Evolutionary conservation across 164 flowering plant species (phyloP).

Genomic region (Cinnamomum micranthum): DNA sequence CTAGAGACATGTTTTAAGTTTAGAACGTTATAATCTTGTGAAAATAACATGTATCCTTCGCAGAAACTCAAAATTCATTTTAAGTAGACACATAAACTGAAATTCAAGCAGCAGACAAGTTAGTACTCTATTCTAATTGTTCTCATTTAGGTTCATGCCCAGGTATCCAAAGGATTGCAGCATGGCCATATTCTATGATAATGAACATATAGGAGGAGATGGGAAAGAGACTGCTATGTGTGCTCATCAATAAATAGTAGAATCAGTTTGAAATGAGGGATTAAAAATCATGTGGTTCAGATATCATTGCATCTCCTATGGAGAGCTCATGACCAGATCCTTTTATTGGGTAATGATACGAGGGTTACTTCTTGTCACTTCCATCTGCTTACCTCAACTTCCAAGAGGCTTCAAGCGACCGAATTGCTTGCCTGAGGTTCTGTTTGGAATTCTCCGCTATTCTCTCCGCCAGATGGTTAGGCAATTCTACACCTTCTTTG

Average conservation of each 20-base stretch:
- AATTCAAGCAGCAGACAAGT: neutral
- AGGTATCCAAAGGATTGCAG: too few species aligned
- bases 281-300: neutral
- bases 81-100: neutral
- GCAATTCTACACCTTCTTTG: slow-evolving; percentile 45
- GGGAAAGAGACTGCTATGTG: too few species aligned
- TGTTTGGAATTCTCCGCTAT: slow-evolving; percentile 50
- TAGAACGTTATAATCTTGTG: neutral
- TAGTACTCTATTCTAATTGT: neutral
- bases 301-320: neutral
- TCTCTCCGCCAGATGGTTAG: slow-evolving; percentile 38
- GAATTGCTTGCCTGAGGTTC: slow-evolving; percentile 72
- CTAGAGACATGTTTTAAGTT: neutral
- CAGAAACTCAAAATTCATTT: neutral
- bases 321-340: neutral
- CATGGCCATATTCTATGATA: too few species aligned
- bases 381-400: slow-evolving; percentile 26
- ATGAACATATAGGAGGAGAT: too few species aligned
- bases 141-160: neutral
- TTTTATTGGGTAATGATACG: neutral
- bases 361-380: neutral
- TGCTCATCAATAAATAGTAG: too few species aligned
- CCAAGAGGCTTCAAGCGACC: slow-evolving; percentile 72
- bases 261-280: neutral
- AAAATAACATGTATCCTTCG: neutral